Evolutionary conservation across 257 asterid genomes (phyloP).

Genomic region (Solanum pimpinellifolium): DNA sequence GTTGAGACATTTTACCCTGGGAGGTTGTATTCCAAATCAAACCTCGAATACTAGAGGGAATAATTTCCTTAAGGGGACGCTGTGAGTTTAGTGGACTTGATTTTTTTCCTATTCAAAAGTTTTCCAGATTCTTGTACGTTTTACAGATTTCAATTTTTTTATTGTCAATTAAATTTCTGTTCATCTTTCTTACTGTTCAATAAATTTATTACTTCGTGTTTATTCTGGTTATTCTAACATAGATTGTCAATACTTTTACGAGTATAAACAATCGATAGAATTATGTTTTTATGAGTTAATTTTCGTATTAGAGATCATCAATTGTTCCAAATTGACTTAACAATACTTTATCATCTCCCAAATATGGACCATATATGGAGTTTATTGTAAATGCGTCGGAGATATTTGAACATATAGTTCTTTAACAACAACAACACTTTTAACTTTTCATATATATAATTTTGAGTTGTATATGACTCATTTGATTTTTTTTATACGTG

Average conservation of each 20-base stretch:
- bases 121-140: too few relatives aligned
- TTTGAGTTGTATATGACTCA: not conserved
- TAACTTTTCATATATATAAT: not conserved
- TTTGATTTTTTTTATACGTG: not conserved
- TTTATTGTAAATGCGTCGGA: not conserved
- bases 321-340: not conserved
- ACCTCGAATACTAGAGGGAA: too few relatives aligned
- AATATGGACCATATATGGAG: not conserved
- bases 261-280: not conserved
- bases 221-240: too few relatives aligned
- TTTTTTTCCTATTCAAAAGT: too few relatives aligned
- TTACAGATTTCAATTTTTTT: too few relatives aligned
- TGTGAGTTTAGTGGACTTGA: too few relatives aligned
- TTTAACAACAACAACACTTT: not conserved
- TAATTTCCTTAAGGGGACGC: too few relatives aligned
- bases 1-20: too few relatives aligned
- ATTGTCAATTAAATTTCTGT: too few relatives aligned
- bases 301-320: not conserved
- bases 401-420: not conserved
- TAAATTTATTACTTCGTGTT: too few relatives aligned
- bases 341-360: not conserved
- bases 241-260: not conserved
- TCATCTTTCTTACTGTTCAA: too few relatives aligned
- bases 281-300: fast-evolving
- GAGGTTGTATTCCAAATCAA: too few relatives aligned